Percentiles rank a stretch among this genome's conserved stretches.
Conservation (phyloP, 2,329 filamentous ascomycete species). For the Verticillium zaregamsianum region DNA sequence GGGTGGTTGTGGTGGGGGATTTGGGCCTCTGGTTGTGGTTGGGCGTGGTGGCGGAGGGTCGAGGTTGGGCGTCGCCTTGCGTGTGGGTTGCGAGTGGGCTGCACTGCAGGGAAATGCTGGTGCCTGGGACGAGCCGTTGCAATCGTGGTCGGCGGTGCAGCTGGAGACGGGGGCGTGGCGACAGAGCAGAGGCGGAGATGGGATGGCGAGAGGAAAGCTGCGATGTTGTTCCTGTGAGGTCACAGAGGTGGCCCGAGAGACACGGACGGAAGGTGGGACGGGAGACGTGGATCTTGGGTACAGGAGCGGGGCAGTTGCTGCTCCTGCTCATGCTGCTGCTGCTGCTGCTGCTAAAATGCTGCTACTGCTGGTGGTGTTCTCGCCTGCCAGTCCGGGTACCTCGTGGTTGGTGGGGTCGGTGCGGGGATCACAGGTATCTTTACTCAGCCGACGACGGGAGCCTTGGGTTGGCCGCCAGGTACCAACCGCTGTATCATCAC, state of each 20-base stretch:
- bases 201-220: neutral
- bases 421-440: neutral
- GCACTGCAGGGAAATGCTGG: neutral
- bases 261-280: conserved; percentile 2
- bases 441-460: neutral
- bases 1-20: neutral
- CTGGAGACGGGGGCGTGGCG: neutral
- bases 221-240: conserved; percentile 10
- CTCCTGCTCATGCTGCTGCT: neutral
- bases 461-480: neutral
- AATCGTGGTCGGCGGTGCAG: neutral
- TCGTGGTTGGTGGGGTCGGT: neutral
- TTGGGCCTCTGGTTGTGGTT: neutral
- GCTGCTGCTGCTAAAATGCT: neutral
- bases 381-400: neutral
- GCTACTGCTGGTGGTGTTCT: neutral
- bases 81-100: neutral
- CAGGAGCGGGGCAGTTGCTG: conserved; percentile 5
- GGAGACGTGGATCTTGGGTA: conserved; percentile 2
- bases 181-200: neutral
- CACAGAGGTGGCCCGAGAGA: conserved; percentile 7
- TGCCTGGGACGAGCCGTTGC: neutral
- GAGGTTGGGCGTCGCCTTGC: neutral
- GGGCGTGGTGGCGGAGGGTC: neutral
- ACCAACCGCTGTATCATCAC: neutral